Percentiles rank a stretch among this genome's conserved stretches.
Evolutionary conservation across 2,329 filamentous ascomycete genomes (phyloP).

Genomic region (Aspergillus sp.): DNA sequence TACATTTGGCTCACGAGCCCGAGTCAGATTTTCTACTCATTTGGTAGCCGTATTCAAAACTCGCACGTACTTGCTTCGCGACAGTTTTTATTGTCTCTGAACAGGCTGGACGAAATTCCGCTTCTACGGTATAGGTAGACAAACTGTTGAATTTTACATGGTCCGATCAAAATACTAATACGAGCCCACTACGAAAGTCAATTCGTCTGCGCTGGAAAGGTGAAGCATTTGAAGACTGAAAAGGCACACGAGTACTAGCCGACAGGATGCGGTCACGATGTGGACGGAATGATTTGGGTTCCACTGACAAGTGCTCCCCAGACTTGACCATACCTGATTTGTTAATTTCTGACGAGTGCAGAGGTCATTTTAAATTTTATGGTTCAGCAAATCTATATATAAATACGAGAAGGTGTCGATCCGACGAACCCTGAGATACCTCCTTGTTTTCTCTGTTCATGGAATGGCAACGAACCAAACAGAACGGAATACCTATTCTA

Average conservation of each 20-base stretch:
- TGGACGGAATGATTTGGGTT: not conserved
- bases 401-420: constrained; percentile 19
- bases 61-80: not conserved
- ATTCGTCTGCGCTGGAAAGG: not conserved
- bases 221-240: not conserved
- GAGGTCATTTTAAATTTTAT: constrained; percentile 6
- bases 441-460: not conserved
- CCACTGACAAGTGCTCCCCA: not conserved
- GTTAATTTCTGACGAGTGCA: not conserved
- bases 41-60: not conserved
- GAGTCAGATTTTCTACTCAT: no score
- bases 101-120: not conserved
- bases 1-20: no score
- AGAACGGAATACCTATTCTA: not conserved
- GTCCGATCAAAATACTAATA: no score
- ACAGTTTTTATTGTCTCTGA: not conserved
- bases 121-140: no score
- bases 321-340: not conserved
- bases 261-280: not conserved
- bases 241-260: no score
- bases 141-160: no score
- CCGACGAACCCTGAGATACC: not conserved
- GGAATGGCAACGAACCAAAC: not conserved
- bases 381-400: constrained; percentile 16
- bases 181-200: no score